Base-by-base conservation (phyloP, 202 grass and related monocot genomes). In the Carex arenaria region DNA sequence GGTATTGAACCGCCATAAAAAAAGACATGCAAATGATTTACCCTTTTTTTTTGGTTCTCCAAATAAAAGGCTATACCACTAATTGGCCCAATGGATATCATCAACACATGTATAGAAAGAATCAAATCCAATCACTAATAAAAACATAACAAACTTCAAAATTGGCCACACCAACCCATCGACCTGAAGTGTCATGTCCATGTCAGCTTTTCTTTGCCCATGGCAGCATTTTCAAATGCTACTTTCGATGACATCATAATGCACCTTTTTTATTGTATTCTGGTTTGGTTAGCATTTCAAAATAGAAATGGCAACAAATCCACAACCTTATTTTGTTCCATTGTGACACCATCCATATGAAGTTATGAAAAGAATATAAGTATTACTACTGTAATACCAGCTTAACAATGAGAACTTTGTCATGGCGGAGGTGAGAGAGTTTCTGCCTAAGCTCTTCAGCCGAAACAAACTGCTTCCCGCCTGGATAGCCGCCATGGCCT, bases 401-500 rank as follows among this genome's bases (percentile, higher is more conserved):
- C 68, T 98, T 95, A 60, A 98, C 51, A 34, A 98, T 92, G n/a
- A 98, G 63, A 1, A 90, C 89, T 80, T 95, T 98, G 49, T 95
- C 88, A 19, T 87, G 80, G 4, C 91, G 89, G 26, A 98, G 91
- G 81, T 98, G 87, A 1, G 91, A 92, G 1, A 98, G 88, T 70
- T 92, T 95, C 26, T 95, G 88, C 63, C 95, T 75, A 38, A 98
- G 91, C 1, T 95, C 49, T 12, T 95, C 89, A 0, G 93, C 95
- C 0, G 89, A 88, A 71, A 95, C 80, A 32, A 98, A 98, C 59
- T 92, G 91, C 72, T 95, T 95, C 20, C 93, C 95, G 15, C 95
- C 95, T 6, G 95, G 86, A 40, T 98, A 98, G 5, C 93, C 95
- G 5, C 95, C 95, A 68, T 98, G 95, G 10, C 88, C 95, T 26